Evolutionary conservation across 2,329 filamentous ascomycete genomes (phyloP), one percentile per base, ranked within the genome.

Genomic region (Aspergillus puulaauensis): DNA sequence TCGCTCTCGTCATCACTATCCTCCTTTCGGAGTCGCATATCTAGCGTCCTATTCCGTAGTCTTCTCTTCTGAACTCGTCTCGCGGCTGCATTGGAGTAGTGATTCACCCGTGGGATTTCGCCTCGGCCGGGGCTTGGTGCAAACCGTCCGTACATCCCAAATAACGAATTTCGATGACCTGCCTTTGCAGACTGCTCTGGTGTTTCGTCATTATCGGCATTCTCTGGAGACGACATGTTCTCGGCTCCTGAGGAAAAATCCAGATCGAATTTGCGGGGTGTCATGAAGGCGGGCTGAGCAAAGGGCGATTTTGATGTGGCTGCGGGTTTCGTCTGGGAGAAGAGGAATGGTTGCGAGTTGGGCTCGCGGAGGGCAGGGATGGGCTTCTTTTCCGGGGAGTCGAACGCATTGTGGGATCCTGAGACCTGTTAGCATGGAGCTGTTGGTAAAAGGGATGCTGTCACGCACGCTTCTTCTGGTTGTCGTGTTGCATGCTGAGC

Each of bases 41-140:
- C 80, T 40, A 79, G 68, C 47, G 78, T 76, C 40, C 76, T 74
- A 54, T 80, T 80, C 43, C 80, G 73, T 48, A 79, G 75, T 19
- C 80, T 75, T 40, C 78, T 69, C 69, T 83, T 84, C 49, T 83
- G 76, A 15, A 82, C 75, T 41, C 75, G 70, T 57, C 73, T 71
- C 14, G 72, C 72, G 19, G 80, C 69, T 3, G 76, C 75, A 61
- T 81, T 79, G 9, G 75, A 76, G 54, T 78, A 77, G 62, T 79
- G 79, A 4, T 71, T 73, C 57, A 79, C 73, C 39, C 83, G 79
- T 2, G 80, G 75, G 51, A 90, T 83, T 64, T 90, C 87, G 45
- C 88, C 89, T 63, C 84, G 82, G 1, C 89, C 89, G 0, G 89
- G 75, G 51, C 76, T 79, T 1, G 76, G 73, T n/a, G 73, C 74